Percentiles rank a stretch among this genome's conserved stretches.
phyloP scores from a whole-genome alignment of 495 filamentous ascomycete genomes.

The Hypoxylon crocopeplum region DNA sequence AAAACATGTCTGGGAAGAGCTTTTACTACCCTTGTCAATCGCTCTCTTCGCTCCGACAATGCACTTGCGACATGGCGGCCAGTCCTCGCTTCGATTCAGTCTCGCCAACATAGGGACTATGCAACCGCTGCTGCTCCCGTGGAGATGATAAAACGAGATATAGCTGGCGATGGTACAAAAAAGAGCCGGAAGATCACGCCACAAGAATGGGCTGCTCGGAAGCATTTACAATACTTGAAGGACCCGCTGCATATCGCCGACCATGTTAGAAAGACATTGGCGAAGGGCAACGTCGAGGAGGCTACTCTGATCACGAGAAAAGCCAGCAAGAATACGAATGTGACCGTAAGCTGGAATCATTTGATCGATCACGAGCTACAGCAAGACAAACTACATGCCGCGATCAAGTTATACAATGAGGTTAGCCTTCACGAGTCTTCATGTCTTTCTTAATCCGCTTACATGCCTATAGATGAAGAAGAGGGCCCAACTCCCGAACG shows the following conservation, averaged over 20 bases:
- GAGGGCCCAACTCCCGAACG: conserved; percentile 73
- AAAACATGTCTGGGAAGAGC: conserved; percentile 44
- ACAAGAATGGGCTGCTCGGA: conserved; percentile 44
- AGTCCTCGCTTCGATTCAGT: not conserved
- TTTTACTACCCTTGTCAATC: conserved; percentile 12
- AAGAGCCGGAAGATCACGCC: conserved; percentile 33
- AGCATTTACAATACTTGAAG: conserved; percentile 67
- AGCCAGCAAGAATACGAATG: conserved; percentile 66
- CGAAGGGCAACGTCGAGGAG: conserved; percentile 61
- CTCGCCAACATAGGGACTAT: conserved; percentile 14
- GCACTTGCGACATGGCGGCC: not conserved
- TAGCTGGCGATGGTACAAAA: not conserved
- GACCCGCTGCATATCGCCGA: conserved; percentile 73
- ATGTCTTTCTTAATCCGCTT: not conserved
- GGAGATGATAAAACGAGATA: not conserved
- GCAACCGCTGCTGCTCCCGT: conserved; percentile 1
- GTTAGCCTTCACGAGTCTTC: conserved; percentile 49
- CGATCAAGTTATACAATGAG: conserved; percentile 84
- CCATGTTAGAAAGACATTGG: conserved; percentile 64
- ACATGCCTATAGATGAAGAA: conserved; percentile 85
- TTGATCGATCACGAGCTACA: conserved; percentile 75
- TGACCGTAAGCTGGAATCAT: conserved; percentile 85
- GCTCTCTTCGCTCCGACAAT: conserved; percentile 6
- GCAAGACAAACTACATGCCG: conserved; percentile 61
- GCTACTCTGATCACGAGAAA: conserved; percentile 70